Percentiles rank a stretch among this genome's conserved stretches.
Evolutionary conservation across 140 eudicot genomes (phyloP).

Genomic region (Erigeron philadelphicus): DNA sequence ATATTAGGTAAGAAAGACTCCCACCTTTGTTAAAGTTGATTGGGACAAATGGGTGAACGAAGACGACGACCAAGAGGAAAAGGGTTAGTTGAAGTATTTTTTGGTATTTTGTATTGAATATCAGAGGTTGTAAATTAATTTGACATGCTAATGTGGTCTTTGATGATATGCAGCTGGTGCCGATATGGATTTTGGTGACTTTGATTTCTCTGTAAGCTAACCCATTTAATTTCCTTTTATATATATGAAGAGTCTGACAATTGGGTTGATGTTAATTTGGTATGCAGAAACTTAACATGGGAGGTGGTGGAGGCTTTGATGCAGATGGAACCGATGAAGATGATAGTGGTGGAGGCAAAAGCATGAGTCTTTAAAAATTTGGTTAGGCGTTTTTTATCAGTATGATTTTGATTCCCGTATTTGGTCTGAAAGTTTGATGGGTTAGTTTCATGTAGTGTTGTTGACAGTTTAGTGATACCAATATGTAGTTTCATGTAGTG

Average conservation of each 20-base stretch:
- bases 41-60: conserved; percentile 95
- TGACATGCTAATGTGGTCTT: conserved; percentile 9
- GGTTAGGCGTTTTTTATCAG: not conserved
- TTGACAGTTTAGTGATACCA: not conserved
- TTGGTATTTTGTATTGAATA: not conserved
- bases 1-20: conserved; percentile 70
- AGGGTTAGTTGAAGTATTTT: conserved; percentile 27
- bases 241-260: not conserved
- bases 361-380: conserved; percentile 25
- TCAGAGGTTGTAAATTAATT: not conserved
- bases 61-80: conserved; percentile 66
- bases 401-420: not conserved
- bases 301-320: conserved; percentile 56
- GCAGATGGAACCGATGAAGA: conserved; percentile 39
- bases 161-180: conserved; percentile 35
- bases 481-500: not conserved
- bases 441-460: not conserved
- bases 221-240: not conserved
- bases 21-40: conserved; percentile 60
- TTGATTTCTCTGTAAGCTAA: conserved; percentile 60
- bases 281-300: conserved; percentile 61
- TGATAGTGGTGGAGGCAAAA: conserved; percentile 43
- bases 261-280: not conserved
- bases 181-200: conserved; percentile 54
- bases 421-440: not conserved